Evolutionary conservation across 495 filamentous ascomycete genomes (phyloP).

Genomic region (Penicillium robsamsonii): DNA sequence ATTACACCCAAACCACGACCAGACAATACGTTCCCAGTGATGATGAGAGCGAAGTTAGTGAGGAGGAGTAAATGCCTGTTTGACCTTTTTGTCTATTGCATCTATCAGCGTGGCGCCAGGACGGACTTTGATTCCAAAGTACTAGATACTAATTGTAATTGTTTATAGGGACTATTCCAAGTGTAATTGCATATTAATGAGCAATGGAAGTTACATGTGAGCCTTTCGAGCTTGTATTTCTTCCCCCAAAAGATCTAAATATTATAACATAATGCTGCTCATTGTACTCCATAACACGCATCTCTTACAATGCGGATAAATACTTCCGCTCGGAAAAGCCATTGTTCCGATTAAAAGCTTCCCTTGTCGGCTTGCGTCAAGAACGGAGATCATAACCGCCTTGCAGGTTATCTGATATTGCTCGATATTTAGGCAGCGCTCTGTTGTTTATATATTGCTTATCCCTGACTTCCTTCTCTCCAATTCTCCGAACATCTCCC

Average conservation of each 20-base stretch:
- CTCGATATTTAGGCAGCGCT: neutral
- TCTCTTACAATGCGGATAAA: neutral
- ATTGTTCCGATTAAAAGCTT: slow-evolving; percentile 5
- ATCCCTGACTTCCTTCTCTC: neutral
- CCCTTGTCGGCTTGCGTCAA: neutral
- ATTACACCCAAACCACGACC: slow-evolving; percentile 29
- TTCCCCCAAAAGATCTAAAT: neutral
- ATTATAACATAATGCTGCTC: neutral
- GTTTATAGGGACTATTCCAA: slow-evolving; percentile 5
- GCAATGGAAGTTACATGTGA: neutral
- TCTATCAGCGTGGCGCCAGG: slow-evolving; percentile 14
- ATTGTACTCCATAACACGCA: neutral
- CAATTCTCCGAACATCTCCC: neutral
- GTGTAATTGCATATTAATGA: neutral
- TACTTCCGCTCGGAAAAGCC: neutral
- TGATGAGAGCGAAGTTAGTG: slow-evolving; percentile 51
- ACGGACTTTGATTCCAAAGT: slow-evolving; percentile 3
- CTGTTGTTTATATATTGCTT: neutral
- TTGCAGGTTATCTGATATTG: neutral
- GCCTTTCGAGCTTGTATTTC: neutral
- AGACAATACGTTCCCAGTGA: slow-evolving; percentile 42
- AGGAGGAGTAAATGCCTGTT: slow-evolving; percentile 40
- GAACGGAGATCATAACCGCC: neutral
- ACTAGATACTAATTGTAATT: slow-evolving; percentile 12
- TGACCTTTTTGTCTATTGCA: slow-evolving; percentile 9